A percentile compares a stretch with the other conserved stretches of the same genome.
These are phyloP conservation scores for Fomitopsis serialis DNA, from an alignment of 768 basidiomycete species.

Conservation along the genomic window DNA sequence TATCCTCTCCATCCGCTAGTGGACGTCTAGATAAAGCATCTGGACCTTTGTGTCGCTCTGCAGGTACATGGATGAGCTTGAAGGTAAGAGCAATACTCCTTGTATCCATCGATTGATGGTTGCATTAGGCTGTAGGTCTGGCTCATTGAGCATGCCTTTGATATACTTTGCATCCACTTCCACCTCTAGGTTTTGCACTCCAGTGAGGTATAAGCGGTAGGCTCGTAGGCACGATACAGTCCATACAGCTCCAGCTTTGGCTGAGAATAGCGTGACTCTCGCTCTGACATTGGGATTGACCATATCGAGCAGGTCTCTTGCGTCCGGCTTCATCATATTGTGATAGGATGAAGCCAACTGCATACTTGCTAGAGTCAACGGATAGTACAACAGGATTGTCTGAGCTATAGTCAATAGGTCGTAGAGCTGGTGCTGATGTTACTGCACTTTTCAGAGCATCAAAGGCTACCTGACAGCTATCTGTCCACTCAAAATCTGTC, in stretches of 20 bases:
- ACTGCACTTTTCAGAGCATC: not conserved
- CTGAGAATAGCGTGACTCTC: slow-evolving; percentile 16
- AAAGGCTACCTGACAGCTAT: not conserved
- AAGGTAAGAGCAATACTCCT: slow-evolving; percentile 32
- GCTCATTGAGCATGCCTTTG: slow-evolving; percentile 34
- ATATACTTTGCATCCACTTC: slow-evolving; percentile 36
- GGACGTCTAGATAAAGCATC: too few species aligned
- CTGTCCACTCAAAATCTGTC: not conserved
- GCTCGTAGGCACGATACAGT: slow-evolving; percentile 6
- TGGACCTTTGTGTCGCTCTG: too few species aligned
- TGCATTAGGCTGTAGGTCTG: slow-evolving; percentile 32
- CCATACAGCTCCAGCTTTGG: slow-evolving; percentile 25
- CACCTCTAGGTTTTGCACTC: slow-evolving; percentile 24
- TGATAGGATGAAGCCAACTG: not conserved
- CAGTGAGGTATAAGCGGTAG: not conserved
- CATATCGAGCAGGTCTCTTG: too few species aligned
- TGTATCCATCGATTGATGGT: slow-evolving; percentile 40
- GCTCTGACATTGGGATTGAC: too few species aligned
- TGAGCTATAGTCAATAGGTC: not conserved
- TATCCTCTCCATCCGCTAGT: too few species aligned
- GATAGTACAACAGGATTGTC: not conserved
- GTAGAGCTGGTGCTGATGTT: not conserved
- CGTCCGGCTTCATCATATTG: not conserved
- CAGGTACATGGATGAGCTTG: slow-evolving; percentile 32
- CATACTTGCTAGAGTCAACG: not conserved